A percentile compares a stretch with the other conserved stretches of the same genome.
Evolutionary conservation across 169 alveolate species (phyloP).

Genomic region (Eimeria nieschulzi): DNA sequence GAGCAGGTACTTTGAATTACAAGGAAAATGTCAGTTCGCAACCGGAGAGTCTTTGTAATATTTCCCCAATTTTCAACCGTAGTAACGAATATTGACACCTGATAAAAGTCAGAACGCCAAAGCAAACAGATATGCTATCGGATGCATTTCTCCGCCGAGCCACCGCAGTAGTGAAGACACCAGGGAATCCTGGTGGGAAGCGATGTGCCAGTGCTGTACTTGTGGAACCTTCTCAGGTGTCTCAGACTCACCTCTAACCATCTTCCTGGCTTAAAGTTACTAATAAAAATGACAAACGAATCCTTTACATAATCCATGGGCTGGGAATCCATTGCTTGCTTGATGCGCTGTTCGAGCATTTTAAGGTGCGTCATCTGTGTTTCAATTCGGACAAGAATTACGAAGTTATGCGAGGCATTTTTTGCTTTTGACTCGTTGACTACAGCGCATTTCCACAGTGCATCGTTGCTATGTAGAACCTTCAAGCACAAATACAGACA

Average conservation of each 20-base stretch:
- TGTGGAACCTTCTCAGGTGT: neutral
- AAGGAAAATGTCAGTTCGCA: conserved; percentile 70
- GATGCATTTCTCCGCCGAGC: neutral
- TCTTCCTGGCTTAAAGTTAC: conserved; percentile 72
- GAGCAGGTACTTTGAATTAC: conserved; percentile 44
- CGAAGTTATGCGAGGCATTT: conserved; percentile 49
- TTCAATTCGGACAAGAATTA: conserved; percentile 57
- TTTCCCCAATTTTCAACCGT: conserved; percentile 73
- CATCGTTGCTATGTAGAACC: neutral
- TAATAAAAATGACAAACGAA: conserved; percentile 52
- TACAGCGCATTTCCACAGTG: neutral
- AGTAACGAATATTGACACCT: conserved; percentile 60
- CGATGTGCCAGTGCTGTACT: neutral
- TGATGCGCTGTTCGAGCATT: conserved; percentile 56
- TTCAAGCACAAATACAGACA: neutral
- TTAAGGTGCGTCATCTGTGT: conserved; percentile 53
- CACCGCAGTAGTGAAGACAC: no score
- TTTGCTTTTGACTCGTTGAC: conserved; percentile 69
- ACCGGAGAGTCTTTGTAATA: conserved; percentile 30
- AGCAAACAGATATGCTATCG: neutral
- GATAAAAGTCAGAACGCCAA: neutral
- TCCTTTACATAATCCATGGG: conserved; percentile 75
- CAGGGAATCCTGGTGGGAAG: no score
- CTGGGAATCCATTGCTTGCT: conserved; percentile 49
- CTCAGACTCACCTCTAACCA: conserved; percentile 49